Conservation (phyloP, 2,329 filamentous ascomycete genomes). For the Phyllosticta citribraziliensis region DNA sequence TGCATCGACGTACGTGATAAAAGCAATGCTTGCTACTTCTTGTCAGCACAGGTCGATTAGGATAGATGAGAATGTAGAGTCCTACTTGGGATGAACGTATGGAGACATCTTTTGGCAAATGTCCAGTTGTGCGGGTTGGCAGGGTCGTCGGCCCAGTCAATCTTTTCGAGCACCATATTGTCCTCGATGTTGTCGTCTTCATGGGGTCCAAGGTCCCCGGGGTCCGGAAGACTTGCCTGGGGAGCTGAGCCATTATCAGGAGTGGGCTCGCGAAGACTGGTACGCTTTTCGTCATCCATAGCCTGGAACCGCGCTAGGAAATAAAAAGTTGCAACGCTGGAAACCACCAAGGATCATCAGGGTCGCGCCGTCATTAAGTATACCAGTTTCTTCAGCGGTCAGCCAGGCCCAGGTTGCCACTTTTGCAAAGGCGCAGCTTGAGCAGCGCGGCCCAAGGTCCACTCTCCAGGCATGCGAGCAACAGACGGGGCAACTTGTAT, state of each 20-base stretch:
- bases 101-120: slow-evolving; percentile 49
- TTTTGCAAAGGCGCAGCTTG: not conserved
- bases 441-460: not conserved
- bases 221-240: not conserved
- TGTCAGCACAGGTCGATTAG: slow-evolving; percentile 51
- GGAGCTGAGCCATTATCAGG: not conserved
- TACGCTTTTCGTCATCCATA: not conserved
- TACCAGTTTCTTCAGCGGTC: not conserved
- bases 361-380: not conserved
- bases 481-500: slow-evolving; percentile 4
- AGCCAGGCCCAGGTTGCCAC: not conserved
- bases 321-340: not conserved
- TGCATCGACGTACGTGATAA: slow-evolving; percentile 3
- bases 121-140: slow-evolving; percentile 65
- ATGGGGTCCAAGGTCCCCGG: not conserved
- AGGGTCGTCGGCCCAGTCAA: slow-evolving; percentile 56
- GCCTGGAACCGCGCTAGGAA: not conserved
- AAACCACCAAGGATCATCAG: not conserved
- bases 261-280: not conserved
- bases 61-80: no score
- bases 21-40: slow-evolving; percentile 1
- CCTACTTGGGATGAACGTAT: slow-evolving; percentile 6
- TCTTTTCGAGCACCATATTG: slow-evolving; percentile 15
- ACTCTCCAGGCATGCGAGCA: not conserved
- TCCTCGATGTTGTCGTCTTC: not conserved